Base-by-base conservation (phyloP, 2,329 filamentous ascomycete species). In the Hypoxylon sp. region DNA sequence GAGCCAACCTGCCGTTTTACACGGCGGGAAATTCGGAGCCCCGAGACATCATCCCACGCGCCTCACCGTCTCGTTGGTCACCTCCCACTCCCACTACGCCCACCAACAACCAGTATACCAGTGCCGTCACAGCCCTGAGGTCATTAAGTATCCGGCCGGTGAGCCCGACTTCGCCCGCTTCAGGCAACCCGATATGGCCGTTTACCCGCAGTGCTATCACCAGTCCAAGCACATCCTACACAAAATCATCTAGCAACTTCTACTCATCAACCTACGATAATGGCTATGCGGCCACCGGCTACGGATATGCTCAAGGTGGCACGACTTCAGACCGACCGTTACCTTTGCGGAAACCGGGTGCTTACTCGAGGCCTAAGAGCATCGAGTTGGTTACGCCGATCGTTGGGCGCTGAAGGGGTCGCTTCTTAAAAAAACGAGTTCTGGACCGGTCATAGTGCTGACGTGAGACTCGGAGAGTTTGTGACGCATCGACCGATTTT, bases 331-430 rank as follows among this genome's bases (percentile, higher is more conserved):
- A 89, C 68, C 82, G 88, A 7, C 88, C 88, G 6, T 79, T 90
- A 24, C 88, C 88, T 13, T 83, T 83, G 8, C 83, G 88, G 52
- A 83, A 84, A 54, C 86, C 87, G 2, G 81, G 84, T 39, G 80
- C 82, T 42, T 88, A 88, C 77, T 82, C 86, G 71, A 82, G 88
- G 51, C 87, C 87, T 35, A 88, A 86, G 79, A 89, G 87, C 79
- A 88, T 89, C 73, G 88, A 90, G 79, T 82, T 90, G 21, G 87
- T 90, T 48, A 89, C 88, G 55, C 88, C 88, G 35, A 84, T 88
- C 78, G 76, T 87, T 71, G 82, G 85, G 57, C 83, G 85, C 72
- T 88, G 70, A 75, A 60, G 59, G 4, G 68, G 50, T 46, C 35
- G 17, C 19, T 58, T 65, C 50, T 55, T 55, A 62, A 35, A 51